Conservation (phyloP, 2,329 filamentous ascomycete genomes). For the Aspergillus fijiensis region DNA sequence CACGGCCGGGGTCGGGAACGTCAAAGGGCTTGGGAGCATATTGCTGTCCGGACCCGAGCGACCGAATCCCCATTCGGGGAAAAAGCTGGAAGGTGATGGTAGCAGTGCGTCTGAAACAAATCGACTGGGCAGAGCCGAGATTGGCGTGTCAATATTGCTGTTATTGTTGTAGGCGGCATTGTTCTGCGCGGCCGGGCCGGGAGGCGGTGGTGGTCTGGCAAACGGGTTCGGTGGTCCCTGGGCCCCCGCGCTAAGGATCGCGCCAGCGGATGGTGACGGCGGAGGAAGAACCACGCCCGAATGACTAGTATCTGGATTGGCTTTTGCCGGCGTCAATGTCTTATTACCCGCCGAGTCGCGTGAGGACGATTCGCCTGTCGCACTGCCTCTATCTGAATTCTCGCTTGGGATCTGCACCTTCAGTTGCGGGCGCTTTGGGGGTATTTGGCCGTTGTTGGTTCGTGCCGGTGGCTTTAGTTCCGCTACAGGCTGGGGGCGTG, state of each 20-base stretch:
- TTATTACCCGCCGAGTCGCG: conserved; percentile 62
- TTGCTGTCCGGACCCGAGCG: conserved; percentile 67
- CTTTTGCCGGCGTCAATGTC: conserved; percentile 59
- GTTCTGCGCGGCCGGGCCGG: conserved; percentile 45
- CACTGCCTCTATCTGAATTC: conserved; percentile 71
- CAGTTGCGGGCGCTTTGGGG: conserved; percentile 73
- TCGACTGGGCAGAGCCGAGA: conserved; percentile 88
- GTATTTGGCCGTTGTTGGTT: conserved; percentile 70
- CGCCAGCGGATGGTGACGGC: conserved; percentile 83
- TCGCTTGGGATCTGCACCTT: conserved; percentile 96
- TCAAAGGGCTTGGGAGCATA: conserved; percentile 86
- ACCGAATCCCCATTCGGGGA: conserved; percentile 82
- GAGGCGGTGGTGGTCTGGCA: conserved; percentile 78
- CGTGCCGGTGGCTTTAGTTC: conserved; percentile 73
- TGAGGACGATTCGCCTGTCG: conserved; percentile 68
- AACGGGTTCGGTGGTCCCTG: conserved; percentile 94
- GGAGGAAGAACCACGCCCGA: conserved; percentile 81
- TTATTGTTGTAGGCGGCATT: conserved; percentile 44
- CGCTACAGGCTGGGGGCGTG: conserved; percentile 55
- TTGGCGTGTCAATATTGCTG: conserved; percentile 67
- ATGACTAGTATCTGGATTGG: conserved; percentile 56
- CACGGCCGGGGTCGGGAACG: conserved; percentile 76
- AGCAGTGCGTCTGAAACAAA: conserved; percentile 86
- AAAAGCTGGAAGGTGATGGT: conserved; percentile 89
- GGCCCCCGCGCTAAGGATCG: conserved; percentile 84